Base-by-base conservation (phyloP, 2,329 filamentous ascomycete species). In the Fusarium denticulatum region DNA sequence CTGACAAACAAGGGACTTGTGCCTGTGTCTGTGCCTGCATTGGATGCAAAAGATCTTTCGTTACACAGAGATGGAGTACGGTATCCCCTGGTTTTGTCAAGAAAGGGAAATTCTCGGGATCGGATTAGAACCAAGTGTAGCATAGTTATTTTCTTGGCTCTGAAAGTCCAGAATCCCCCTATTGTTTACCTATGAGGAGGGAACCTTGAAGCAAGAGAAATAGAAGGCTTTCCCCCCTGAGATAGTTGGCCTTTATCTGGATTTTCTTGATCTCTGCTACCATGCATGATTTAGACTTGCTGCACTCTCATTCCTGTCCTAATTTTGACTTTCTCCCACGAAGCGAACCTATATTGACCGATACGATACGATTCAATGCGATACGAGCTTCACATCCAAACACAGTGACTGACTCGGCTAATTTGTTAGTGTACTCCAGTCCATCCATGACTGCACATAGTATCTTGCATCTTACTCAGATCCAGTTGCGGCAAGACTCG, bases 41-140 rank as follows among this genome's bases (percentile, higher is more conserved):
- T 59, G 60, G 65, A 70, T 50, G 50, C n/a, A 53, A 53, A 37
- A 56, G 62, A 64, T 71, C 71, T 74, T 53, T 39, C 39, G 71
- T 74, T 50, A 60, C 46, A 74, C 71, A 73, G 49, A 74, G 42
- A 64, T 67, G 58, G 42, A 39, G 55, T 61, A 42, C 9, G 20
- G 37, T 40, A 30, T 56, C 63, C 53, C 62, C 60, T 59, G 39
- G 45, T 26, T 34, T 10, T 58, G 15, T 34, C 13, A 15, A 24
- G 50, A 46, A 62, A 52, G 30, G 53, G 39, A 60, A 60, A 67
- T 46, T 52, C 52, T 67, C 40, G 40, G 30, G n/a, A 61, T 61
- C 39, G 28, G 24, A 42, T 67, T 61, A 47, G 32, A 53, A 55
- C 64, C 65, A 40, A 49, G 47, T 63, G 22, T 63, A 68, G 37